Conservation (phyloP, 2,329 filamentous ascomycete species). For the Dryadomyces quercus-mongolicae region DNA sequence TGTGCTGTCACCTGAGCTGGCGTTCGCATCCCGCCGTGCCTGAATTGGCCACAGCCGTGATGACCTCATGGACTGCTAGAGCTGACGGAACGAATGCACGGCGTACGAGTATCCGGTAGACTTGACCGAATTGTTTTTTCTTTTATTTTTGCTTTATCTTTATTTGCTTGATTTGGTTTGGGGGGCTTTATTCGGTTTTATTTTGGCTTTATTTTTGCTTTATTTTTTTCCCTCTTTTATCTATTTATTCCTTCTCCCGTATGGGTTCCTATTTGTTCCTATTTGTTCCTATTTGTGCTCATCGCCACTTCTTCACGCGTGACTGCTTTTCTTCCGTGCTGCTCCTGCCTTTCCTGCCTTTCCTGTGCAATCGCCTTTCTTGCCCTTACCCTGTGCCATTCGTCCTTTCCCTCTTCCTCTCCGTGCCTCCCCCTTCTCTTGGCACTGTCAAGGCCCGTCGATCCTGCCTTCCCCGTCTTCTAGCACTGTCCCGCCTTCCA, state of each 20-base stretch:
- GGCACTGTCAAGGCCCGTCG: background rate
- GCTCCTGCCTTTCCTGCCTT: no score
- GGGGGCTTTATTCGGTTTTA: no score
- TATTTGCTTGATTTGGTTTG: no score
- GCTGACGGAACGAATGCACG: no score
- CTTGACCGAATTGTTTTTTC: background rate
- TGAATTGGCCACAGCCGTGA: no score
- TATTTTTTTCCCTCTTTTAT: background rate
- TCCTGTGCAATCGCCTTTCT: no score
- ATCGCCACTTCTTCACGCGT: background rate
- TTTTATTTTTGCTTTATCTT: background rate
- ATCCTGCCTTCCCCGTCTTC: background rate
- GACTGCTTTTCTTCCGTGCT: no score
- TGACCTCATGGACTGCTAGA: no score
- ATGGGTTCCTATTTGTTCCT: background rate
- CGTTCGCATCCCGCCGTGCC: no score
- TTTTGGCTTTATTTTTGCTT: background rate
- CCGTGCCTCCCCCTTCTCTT: background rate
- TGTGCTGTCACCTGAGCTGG: background rate
- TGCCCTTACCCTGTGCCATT: no score
- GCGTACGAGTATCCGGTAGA: no score
- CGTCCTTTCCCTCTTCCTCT: background rate
- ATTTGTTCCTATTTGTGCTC: background rate
- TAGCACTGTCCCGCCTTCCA: background rate
- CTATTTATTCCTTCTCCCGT: background rate